A percentile compares a stretch with the other conserved stretches of the same genome.
phyloP scores from a whole-genome alignment of 2,329 filamentous ascomycete species.

The Diaporthe velutina region DNA sequence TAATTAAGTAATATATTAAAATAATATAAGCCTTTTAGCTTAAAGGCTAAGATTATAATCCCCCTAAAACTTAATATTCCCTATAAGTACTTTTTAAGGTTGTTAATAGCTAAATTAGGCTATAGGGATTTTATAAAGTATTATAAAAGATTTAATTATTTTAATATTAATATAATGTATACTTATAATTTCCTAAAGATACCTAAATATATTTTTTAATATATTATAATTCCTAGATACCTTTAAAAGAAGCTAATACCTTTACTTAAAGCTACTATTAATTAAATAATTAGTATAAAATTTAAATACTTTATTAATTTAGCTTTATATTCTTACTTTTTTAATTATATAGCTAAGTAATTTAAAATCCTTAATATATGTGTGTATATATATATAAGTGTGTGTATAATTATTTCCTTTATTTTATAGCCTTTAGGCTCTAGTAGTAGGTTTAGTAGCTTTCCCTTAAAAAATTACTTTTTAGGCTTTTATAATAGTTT shows the following conservation, averaged over 20 bases:
- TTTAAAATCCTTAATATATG: not conserved
- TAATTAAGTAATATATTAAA: not conserved
- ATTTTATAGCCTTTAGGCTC: not conserved
- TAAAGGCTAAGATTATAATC: not conserved
- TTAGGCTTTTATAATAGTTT: too few relatives aligned
- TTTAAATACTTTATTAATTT: slow-evolving; percentile 4
- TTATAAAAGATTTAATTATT: not conserved
- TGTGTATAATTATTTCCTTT: too few relatives aligned
- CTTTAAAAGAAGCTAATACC: not conserved
- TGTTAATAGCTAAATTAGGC: not conserved
- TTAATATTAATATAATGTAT: not conserved
- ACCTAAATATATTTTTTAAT: not conserved
- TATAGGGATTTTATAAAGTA: not conserved
- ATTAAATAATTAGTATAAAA: not conserved
- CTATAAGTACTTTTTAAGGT: not conserved
- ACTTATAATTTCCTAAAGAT: not conserved
- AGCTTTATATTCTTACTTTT: not conserved
- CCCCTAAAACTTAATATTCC: not conserved
- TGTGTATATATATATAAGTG: too few relatives aligned
- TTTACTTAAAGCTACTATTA: not conserved
- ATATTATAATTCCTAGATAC: not conserved
- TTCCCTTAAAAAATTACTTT: too few relatives aligned
- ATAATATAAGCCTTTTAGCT: not conserved
- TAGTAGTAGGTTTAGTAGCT: not conserved
- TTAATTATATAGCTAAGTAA: not conserved